Conservation (phyloP, 257 asterid genomes). For the Solanum arcanum region DNA sequence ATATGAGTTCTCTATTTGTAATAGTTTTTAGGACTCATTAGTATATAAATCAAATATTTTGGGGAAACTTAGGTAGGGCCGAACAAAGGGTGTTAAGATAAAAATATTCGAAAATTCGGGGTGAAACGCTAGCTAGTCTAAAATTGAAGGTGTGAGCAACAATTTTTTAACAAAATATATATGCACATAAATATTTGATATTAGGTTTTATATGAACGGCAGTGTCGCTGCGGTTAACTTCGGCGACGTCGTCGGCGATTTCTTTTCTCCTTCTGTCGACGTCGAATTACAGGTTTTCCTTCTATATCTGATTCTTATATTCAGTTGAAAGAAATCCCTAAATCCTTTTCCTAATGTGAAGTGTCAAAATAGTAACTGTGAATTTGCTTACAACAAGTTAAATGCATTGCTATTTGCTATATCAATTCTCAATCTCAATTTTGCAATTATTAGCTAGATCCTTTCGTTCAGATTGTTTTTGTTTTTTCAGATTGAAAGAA, state of each 20-base stretch:
- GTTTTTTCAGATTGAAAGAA: not conserved
- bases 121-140: no score
- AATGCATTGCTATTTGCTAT: not conserved
- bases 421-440: not conserved
- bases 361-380: not conserved
- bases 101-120: no score
- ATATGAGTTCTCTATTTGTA: not conserved
- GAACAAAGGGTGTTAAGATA: not conserved
- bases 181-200: not conserved
- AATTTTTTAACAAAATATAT: no score
- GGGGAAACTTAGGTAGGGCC: not conserved
- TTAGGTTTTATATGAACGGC: not conserved
- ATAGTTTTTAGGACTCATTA: not conserved
- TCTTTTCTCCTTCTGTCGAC: not conserved
- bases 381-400: not conserved
- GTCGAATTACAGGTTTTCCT: not conserved
- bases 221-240: not conserved
- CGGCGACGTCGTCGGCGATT: not conserved
- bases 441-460: not conserved
- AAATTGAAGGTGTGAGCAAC: not conserved
- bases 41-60: no score
- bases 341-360: not conserved
- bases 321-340: not conserved
- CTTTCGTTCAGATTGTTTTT: not conserved
- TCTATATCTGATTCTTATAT: not conserved